Percentiles rank a stretch among this genome's conserved stretches.
Conservation (phyloP, 164 flowering plant genomes). For the Aristolochia californica region DNA sequence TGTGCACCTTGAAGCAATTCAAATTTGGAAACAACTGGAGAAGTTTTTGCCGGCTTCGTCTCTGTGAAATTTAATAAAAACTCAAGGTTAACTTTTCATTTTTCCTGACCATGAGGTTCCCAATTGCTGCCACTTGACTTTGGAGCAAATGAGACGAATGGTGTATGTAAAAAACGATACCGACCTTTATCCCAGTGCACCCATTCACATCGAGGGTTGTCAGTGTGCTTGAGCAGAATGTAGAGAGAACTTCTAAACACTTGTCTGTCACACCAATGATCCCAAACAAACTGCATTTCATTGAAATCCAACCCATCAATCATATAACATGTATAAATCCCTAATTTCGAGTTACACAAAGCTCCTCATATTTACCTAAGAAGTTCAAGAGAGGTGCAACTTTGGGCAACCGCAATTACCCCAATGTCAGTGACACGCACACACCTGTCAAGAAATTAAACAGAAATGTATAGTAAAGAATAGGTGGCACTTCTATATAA, state of each 20-base stretch:
- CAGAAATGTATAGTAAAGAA: background rate
- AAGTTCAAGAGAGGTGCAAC: slow-evolving; percentile 69
- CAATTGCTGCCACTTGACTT: no score
- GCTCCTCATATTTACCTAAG: slow-evolving; percentile 42
- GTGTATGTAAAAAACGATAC: background rate
- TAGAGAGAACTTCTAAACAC: slow-evolving; percentile 71
- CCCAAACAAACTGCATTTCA: slow-evolving; percentile 72
- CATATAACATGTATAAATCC: background rate
- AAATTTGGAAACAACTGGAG: slow-evolving; percentile 60
- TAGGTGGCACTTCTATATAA: no score
- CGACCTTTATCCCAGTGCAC: slow-evolving; percentile 79
- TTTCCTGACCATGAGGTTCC: no score
- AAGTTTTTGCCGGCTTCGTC: slow-evolving; percentile 63
- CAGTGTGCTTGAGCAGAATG: slow-evolving; percentile 43
- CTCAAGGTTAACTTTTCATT: no score
- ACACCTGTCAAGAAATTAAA: slow-evolving; percentile 47
- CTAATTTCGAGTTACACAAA: no score
- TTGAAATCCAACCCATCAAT: slow-evolving; percentile 1
- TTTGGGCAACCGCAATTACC: slow-evolving; percentile 58
- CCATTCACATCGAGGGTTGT: slow-evolving; percentile 95
- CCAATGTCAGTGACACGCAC: slow-evolving; percentile 66
- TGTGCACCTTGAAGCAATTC: slow-evolving; percentile 80
- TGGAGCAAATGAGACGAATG: no score
- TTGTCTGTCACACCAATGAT: slow-evolving; percentile 80
- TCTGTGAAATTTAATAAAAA: slow-evolving; percentile 18